Percentiles rank a stretch among this genome's conserved stretches.
Conservation (phyloP, 768 basidiomycete species). For the Mycena floridula region DNA sequence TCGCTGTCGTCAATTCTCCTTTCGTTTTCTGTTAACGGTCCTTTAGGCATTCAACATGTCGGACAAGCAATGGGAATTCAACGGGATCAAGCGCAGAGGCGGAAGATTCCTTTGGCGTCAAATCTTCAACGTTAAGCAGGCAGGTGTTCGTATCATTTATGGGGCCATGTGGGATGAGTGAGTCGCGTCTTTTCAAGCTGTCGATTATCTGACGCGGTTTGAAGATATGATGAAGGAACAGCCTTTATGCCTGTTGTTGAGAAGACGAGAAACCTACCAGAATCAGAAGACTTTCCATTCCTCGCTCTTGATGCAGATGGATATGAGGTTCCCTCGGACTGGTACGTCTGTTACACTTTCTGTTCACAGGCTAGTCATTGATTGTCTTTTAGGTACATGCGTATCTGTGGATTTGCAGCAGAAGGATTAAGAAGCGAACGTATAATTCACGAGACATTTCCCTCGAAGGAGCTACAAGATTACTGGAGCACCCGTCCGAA, state of each 20-base stretch:
- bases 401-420: constrained; percentile 66
- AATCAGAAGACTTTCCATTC: constrained; percentile 51
- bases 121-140: constrained; percentile 58
- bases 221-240: constrained; percentile 80
- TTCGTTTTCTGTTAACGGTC: constrained; percentile 33
- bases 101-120: constrained; percentile 80
- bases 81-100: constrained; percentile 65
- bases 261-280: constrained; percentile 52
- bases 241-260: constrained; percentile 72
- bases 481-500: constrained; percentile 64
- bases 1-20: constrained; percentile 37
- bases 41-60: constrained; percentile 69
- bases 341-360: constrained; percentile 37
- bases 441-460: constrained; percentile 56
- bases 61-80: constrained; percentile 64
- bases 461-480: constrained; percentile 65
- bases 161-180: constrained; percentile 88
- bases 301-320: constrained; percentile 77
- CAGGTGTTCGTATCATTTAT: constrained; percentile 62
- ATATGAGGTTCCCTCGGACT: constrained; percentile 71
- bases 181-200: constrained; percentile 10
- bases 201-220: constrained; percentile 16
- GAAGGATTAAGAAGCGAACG: constrained; percentile 63
- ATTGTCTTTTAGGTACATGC: constrained; percentile 67
- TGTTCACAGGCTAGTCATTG: constrained; percentile 1